phyloP scores from a whole-genome alignment of 2,329 filamentous ascomycete genomes.

The Tympanopsis confertula region DNA sequence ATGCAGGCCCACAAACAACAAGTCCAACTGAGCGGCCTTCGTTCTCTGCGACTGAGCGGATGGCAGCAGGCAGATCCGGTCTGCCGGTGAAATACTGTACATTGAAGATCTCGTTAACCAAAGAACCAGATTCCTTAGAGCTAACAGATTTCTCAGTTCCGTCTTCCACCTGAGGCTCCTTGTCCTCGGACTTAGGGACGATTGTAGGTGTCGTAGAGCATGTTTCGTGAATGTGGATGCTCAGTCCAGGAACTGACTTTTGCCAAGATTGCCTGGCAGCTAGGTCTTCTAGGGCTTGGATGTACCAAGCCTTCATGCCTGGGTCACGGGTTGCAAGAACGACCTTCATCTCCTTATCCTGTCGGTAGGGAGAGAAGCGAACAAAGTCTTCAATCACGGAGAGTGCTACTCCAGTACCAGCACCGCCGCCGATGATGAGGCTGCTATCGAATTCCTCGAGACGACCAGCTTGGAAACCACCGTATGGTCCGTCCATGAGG shows the following conservation, averaged over 20 bases:
- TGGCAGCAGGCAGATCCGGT: slow-evolving; percentile 8
- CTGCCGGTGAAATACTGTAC: slow-evolving; percentile 8
- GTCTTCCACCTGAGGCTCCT: too few species aligned
- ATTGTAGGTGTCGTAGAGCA: too few species aligned
- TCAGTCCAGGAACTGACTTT: too few species aligned
- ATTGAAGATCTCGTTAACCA: not conserved
- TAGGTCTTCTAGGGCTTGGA: too few species aligned
- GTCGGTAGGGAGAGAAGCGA: not conserved
- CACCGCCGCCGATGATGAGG: slow-evolving; percentile 40
- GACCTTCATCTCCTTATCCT: slow-evolving; percentile 6
- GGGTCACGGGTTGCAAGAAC: slow-evolving; percentile 16
- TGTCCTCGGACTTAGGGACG: too few species aligned
- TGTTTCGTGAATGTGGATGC: too few species aligned
- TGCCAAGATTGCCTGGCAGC: too few species aligned
- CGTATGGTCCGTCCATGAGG: slow-evolving; percentile 46
- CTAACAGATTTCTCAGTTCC: slow-evolving; percentile 2
- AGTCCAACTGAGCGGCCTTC: slow-evolving; percentile 10
- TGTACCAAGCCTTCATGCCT: slow-evolving; percentile 14
- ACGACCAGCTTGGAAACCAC: slow-evolving; percentile 29
- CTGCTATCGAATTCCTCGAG: slow-evolving; percentile 24
- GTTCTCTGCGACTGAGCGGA: slow-evolving; percentile 10
- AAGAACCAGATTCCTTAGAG: slow-evolving; percentile 3
- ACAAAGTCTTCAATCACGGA: slow-evolving; percentile 29
- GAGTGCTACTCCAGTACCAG: slow-evolving; percentile 40
- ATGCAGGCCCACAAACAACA: slow-evolving; percentile 12